These are phyloP conservation scores for Paraglomus brasilianum DNA, from an alignment of 192 early-diverging fungal genomes.

Conservation along the genomic window DNA sequence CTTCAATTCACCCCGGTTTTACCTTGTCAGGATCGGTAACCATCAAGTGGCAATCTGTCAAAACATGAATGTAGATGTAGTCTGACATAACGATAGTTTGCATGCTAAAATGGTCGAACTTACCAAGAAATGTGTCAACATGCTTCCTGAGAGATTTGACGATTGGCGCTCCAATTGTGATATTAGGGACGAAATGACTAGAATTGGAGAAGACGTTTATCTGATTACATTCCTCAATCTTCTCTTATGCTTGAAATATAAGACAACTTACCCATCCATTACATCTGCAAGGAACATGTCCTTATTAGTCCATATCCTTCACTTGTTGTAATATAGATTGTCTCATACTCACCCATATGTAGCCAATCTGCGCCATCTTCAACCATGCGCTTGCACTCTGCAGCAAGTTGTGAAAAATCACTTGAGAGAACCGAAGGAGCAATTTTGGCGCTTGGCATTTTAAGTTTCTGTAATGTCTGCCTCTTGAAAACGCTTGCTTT, in stretches of 20 bases:
- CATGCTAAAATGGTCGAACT: neutral
- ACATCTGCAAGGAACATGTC: constrained; percentile 60
- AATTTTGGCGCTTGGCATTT: constrained; percentile 78
- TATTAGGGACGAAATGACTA: constrained; percentile 97
- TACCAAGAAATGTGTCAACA: constrained; percentile 86
- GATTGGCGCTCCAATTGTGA: constrained; percentile 92
- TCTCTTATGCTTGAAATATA: neutral
- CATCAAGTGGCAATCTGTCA: constrained; percentile 62
- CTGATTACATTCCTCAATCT: neutral
- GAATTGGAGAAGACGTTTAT: neutral
- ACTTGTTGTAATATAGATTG: neutral
- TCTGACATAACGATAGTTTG: constrained; percentile 6
- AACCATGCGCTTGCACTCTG: constrained; percentile 85
- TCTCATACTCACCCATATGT: constrained; percentile 66
- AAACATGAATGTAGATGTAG: constrained; percentile 1
- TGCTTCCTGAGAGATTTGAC: constrained; percentile 84
- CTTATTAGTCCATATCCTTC: neutral
- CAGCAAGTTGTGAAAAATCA: constrained; percentile 85
- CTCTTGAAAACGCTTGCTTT: neutral
- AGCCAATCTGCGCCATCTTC: constrained; percentile 89
- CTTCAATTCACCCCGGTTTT: neutral
- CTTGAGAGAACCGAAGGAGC: constrained; percentile 88
- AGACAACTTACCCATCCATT: constrained; percentile 79
- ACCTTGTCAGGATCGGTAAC: constrained; percentile 51
- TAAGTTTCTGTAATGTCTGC: constrained; percentile 1